These are phyloP conservation scores for Sporisorium sorghi DNA, from an alignment of 1,284 basidiomycete species.

Conservation along the genomic window DNA sequence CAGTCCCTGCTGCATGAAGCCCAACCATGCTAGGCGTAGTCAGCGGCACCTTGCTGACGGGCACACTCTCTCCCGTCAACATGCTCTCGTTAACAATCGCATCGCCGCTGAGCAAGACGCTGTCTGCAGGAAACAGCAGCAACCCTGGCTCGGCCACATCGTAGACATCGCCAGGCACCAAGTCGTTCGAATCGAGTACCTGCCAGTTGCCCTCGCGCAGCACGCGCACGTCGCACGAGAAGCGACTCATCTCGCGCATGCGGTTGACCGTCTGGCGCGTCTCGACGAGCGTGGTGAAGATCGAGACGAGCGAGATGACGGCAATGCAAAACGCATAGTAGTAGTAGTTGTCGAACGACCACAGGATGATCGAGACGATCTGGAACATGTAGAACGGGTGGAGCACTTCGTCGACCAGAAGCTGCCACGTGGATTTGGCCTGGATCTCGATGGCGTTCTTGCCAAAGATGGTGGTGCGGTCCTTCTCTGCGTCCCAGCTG, in stretches of 20 bases:
- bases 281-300: conserved; percentile 88
- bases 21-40: conserved; percentile 50
- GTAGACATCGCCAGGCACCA: conserved; percentile 93
- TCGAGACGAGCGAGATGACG: conserved; percentile 87
- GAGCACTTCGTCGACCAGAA: conserved; percentile 80
- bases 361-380: conserved; percentile 92
- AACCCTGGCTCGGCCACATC: conserved; percentile 84
- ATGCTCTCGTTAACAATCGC: conserved; percentile 98
- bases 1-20: conserved; percentile 53
- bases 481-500: conserved; percentile 58
- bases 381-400: conserved; percentile 80
- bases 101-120: conserved; percentile 91
- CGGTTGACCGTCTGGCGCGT: conserved; percentile 87
- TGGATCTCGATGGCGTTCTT: conserved; percentile 90
- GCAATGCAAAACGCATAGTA: conserved; percentile 99
- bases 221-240: conserved; percentile 83
- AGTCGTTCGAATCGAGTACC: conserved; percentile 77
- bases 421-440: conserved; percentile 82
- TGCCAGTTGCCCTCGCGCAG: conserved; percentile 75
- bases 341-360: conserved; percentile 90
- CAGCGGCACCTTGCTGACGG: conserved; percentile 85
- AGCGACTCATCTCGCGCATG: conserved; percentile 97
- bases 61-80: conserved; percentile 95
- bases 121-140: conserved; percentile 86
- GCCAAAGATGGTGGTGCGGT: conserved; percentile 78